A percentile compares a stretch with the other conserved stretches of the same genome.
Evolutionary conservation across 805 yeast genomes (phyloP).

Genomic region (Cyberlindnera sargentensis): DNA sequence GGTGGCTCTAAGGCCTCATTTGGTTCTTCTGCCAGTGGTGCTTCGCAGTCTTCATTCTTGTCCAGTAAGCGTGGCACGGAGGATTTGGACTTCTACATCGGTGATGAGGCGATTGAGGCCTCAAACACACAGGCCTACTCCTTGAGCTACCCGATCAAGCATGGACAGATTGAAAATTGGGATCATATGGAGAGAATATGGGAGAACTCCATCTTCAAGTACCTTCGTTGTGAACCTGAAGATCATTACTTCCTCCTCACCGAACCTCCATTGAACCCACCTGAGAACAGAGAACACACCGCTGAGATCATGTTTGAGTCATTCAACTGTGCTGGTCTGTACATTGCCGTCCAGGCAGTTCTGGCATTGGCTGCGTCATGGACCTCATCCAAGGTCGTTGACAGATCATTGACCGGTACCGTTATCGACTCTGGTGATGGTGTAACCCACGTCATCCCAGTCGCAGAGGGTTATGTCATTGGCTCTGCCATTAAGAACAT

Average conservation of each 20-base stretch:
- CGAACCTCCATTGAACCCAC: constrained; percentile 99
- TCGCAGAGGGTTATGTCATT: constrained; percentile 97
- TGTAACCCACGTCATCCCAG: constrained; percentile 98
- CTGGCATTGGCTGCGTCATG: constrained; percentile 97
- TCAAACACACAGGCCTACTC: constrained; percentile 90
- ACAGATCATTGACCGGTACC: constrained; percentile 94
- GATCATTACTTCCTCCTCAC: constrained; percentile 94
- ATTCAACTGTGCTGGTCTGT: constrained; percentile 96
- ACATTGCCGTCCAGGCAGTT: constrained; percentile 98
- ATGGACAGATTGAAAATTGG: constrained; percentile 98
- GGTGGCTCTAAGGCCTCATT: constrained; percentile 40
- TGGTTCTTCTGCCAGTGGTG: constrained; percentile 20
- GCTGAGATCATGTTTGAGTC: constrained; percentile 99
- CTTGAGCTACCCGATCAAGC: constrained; percentile 86
- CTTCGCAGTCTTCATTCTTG: constrained; percentile 17
- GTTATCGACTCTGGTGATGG: constrained; percentile 99
- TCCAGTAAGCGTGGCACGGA: constrained; percentile 75
- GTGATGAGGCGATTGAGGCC: constrained; percentile 89
- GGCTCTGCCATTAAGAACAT: constrained; percentile 96
- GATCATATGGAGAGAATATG: constrained; percentile 99
- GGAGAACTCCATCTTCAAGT: constrained; percentile 96
- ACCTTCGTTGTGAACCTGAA: constrained; percentile 96
- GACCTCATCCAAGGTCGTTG: constrained; percentile 94
- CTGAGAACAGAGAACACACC: constrained; percentile 96
- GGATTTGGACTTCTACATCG: constrained; percentile 90